Base-by-base conservation (phyloP, 192 early-diverging fungal species). In the Backusella parvicylindrica region DNA sequence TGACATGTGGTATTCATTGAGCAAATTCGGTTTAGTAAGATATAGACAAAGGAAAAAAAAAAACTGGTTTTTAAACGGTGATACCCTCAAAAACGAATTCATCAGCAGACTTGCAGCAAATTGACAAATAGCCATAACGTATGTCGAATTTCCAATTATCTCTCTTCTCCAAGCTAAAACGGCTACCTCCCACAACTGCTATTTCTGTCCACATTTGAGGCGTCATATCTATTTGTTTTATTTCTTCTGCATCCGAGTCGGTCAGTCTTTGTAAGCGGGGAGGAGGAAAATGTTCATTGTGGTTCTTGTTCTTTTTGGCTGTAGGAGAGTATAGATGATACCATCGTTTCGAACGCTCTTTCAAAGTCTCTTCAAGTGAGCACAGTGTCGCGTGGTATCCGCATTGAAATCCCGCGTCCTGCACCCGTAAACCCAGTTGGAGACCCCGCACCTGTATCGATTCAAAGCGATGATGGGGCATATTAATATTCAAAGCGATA, bases 251-350 rank as follows among this genome's bases (percentile, higher is more conserved):
- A 8, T 70, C 37, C 18, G 38, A 28, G 6, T 23, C 30, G 4
- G 12, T 5, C 4, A 70, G 30, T 13, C 23, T 43, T 47, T 70
- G 68, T 70, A 70, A 16, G 2, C 38, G 4, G 8, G 68, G 68
- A 16, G 38, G 21, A n/a, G 16, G 15, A 6, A 0, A 6, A 6
- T 47, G 16, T 7, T 21, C 18, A 32, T 41, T 16, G 7, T 16
- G 26, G 40, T 3, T 38, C 4, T 18, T 41, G 26, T 31, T 47
- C 40, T n/a, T 31, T 70, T 41, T 43, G 26, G 40, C 12, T 43
- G 68, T 28, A 60, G 53, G 53, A 23, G 53, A 60, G 26, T 70
- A 70, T 16, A 70, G 28, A 12, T 70, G 68, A 70, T 70, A 70
- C 68, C 68, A 70, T 26, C 68, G 38, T 9, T 68, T 33, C 23